phyloP scores from a whole-genome alignment of 306 rosid species.

The Begonia peltatifolia region DNA sequence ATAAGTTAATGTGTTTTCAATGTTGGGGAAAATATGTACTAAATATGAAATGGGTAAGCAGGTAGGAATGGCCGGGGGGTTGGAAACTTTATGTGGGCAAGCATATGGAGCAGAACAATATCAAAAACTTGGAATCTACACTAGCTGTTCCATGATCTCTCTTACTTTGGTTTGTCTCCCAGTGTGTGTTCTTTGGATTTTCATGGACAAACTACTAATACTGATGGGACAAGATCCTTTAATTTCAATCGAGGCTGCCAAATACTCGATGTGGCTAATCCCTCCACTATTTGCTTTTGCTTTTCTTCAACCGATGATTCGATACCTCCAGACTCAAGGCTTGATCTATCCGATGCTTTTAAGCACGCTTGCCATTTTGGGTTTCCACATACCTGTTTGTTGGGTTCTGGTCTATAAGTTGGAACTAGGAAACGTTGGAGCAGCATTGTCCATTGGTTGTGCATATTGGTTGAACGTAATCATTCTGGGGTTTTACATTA shows the following conservation, averaged over 20 bases:
- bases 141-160: constrained; percentile 24
- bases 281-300: constrained; percentile 66
- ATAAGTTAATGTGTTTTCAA: not conserved
- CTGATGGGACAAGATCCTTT: constrained; percentile 66
- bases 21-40: not conserved
- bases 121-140: constrained; percentile 17
- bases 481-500: constrained; percentile 39
- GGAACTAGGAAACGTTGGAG: constrained; percentile 39
- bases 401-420: constrained; percentile 60
- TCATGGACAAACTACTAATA: constrained; percentile 39
- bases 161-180: constrained; percentile 43
- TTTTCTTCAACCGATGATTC: constrained; percentile 39
- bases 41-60: not conserved
- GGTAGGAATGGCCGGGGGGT: constrained; percentile 28
- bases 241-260: constrained; percentile 57
- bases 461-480: constrained; percentile 57
- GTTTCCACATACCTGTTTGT: constrained; percentile 40
- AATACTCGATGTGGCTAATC: constrained; percentile 40
- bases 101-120: constrained; percentile 35
- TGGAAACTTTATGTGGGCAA: constrained; percentile 36
- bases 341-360: constrained; percentile 43
- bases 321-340: constrained; percentile 61
- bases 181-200: constrained; percentile 37
- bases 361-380: constrained; percentile 27
- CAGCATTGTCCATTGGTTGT: constrained; percentile 51